phyloP scores from a whole-genome alignment of 257 asterid species.

The Solanum corneliomulleri region DNA sequence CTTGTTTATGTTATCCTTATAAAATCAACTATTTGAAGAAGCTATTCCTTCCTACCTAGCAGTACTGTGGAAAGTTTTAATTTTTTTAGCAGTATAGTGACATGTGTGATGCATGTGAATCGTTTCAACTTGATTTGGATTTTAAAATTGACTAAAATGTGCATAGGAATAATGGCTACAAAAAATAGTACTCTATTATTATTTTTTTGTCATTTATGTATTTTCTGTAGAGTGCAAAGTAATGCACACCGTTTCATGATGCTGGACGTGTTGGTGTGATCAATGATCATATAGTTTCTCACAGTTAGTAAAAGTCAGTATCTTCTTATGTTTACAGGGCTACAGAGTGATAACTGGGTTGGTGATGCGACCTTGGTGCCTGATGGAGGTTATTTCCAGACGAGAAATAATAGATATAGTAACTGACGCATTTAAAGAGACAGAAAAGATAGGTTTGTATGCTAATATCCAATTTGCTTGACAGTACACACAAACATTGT shows the following conservation, averaged over 20 bases:
- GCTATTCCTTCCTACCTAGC: background rate
- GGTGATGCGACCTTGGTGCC: constrained; percentile 86
- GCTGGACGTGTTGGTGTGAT: background rate
- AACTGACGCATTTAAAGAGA: constrained; percentile 51
- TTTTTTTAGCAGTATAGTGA: background rate
- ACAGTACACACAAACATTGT: background rate
- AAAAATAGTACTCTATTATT: background rate
- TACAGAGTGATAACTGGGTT: constrained; percentile 65
- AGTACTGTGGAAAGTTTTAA: background rate
- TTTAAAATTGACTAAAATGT: background rate
- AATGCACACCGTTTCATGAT: background rate
- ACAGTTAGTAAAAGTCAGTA: background rate
- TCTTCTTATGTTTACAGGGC: constrained; percentile 36
- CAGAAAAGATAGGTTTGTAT: constrained; percentile 59
- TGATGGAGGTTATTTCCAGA: constrained; percentile 63
- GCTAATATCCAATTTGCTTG: background rate
- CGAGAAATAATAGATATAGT: constrained; percentile 55
- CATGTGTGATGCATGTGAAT: background rate
- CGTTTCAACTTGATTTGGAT: background rate
- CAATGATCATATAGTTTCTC: background rate
- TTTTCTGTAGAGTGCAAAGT: background rate
- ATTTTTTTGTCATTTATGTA: background rate
- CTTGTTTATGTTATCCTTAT: background rate
- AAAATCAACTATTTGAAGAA: background rate
- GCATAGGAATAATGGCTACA: background rate